Evolutionary conservation across 805 yeast genomes (phyloP), one percentile per base, ranked within the genome.

Genomic region (Saturnispora saitoi): DNA sequence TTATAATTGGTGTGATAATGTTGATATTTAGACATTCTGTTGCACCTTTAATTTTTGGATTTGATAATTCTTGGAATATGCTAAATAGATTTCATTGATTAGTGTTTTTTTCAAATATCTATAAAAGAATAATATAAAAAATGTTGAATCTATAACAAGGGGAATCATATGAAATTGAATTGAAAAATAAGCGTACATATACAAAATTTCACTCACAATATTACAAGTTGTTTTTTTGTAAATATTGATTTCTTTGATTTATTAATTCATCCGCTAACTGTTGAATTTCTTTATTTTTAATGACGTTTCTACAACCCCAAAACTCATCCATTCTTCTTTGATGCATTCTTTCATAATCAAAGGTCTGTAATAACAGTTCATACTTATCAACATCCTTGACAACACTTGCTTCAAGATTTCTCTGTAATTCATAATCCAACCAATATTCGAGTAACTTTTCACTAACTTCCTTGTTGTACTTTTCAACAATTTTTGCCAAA

Each of bases 301-400:
- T 81, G 34, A 77, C 68, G 2, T 67, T 55, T 51, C 81, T 69
- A 3, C 93, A 82, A 22, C 68, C 57, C 69, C 80, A 80, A 60
- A 91, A 90, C 57, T 86, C 89, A 44, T 73, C 70, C 51, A 91
- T 72, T 56, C 78, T 80, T 52, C 76, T 76, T 10, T 80, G 74
- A 56, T 71, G 76, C 54, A 71, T 70, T 56, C 79, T 81, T 68
- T 88, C 96, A 62, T 90, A 91, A 65, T 89, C 86, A 74, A 80
- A 80, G 36, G 90, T 83, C 68, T 86, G 87, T 55, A 84, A 75
- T 54, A 86, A 71, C 77, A 89, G 77, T 67, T 89, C 97, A 61
- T 78, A 85, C 71, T 91, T 91, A 66, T 91, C 98, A 52, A 93
- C 80, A 65, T 91, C 97, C 68, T 91, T 91, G 54, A 91, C 96